Percentiles rank a stretch among this genome's conserved stretches.
Conservation (phyloP, 306 rosid species). For the Prosopis cineraria region DNA sequence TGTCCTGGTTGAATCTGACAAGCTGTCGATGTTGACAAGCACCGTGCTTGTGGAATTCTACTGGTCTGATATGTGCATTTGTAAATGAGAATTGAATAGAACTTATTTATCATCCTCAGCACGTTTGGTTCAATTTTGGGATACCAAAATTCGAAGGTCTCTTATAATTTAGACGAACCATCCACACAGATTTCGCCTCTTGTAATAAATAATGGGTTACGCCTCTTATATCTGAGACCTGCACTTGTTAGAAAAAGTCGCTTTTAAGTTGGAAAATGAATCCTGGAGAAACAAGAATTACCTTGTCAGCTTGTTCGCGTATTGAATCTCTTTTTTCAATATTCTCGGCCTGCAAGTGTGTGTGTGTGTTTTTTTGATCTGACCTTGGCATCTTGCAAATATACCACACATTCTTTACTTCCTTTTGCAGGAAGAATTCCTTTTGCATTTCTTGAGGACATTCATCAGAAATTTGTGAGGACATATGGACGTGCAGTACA, state of each 20-base stretch:
- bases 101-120: background rate
- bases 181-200: background rate
- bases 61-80: background rate
- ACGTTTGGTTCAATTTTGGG: background rate
- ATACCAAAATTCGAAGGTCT: background rate
- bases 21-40: background rate
- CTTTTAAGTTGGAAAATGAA: background rate
- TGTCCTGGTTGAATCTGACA: background rate
- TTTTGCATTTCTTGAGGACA: slow-evolving; percentile 90
- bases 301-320: background rate
- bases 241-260: background rate
- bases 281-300: slow-evolving; percentile 5
- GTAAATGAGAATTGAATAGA: background rate
- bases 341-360: background rate
- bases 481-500: slow-evolving; percentile 85
- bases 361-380: background rate
- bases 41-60: background rate
- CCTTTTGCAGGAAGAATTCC: slow-evolving; percentile 77
- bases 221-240: background rate
- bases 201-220: background rate
- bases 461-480: slow-evolving; percentile 91
- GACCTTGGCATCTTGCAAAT: slow-evolving; percentile 5
- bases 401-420: background rate
- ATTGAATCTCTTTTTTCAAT: background rate
- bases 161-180: background rate